Conservation (phyloP, 345 rosid genomes). For the Ricinus communis region DNA sequence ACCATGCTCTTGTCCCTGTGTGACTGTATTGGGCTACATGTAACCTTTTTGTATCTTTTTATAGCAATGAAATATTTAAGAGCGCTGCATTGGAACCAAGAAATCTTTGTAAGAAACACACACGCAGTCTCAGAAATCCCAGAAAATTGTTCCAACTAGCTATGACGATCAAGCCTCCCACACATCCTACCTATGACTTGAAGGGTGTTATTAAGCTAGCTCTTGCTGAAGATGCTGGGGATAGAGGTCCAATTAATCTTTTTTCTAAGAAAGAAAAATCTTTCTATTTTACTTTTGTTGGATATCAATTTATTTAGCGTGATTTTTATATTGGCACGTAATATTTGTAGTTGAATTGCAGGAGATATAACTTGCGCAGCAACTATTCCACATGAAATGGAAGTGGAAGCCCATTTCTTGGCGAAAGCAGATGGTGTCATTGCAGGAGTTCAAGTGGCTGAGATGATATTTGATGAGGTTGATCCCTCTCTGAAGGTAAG, state of each 20-base stretch:
- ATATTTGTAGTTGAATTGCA: slow-evolving; percentile 37
- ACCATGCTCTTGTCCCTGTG: too few relatives aligned
- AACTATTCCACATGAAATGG: slow-evolving; percentile 75
- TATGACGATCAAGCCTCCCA: slow-evolving; percentile 71
- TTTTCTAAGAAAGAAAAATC: too few relatives aligned
- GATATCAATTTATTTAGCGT: too few relatives aligned
- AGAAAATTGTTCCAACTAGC: slow-evolving; percentile 34
- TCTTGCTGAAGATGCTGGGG: slow-evolving; percentile 88
- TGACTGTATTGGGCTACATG: too few relatives aligned
- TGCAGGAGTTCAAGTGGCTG: slow-evolving; percentile 80
- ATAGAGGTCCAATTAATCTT: slow-evolving; percentile 52
- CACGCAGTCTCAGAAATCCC: slow-evolving; percentile 10
- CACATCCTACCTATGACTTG: slow-evolving; percentile 86
- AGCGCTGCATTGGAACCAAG: too few relatives aligned
- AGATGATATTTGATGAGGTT: slow-evolving; percentile 79
- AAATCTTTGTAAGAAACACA: too few relatives aligned
- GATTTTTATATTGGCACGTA: too few relatives aligned
- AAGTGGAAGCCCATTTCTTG: slow-evolving; percentile 89
- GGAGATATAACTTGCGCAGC: slow-evolving; percentile 96
- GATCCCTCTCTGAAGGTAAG: slow-evolving; percentile 86
- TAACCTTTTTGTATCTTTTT: too few relatives aligned
- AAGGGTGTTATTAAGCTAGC: slow-evolving; percentile 69
- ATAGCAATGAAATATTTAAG: too few relatives aligned
- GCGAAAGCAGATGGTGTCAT: slow-evolving; percentile 89
- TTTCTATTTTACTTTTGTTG: too few relatives aligned